Evolutionary conservation across 805 yeast genomes (phyloP), one percentile per base, ranked within the genome.

Genomic region (Clavispora carvajalis): DNA sequence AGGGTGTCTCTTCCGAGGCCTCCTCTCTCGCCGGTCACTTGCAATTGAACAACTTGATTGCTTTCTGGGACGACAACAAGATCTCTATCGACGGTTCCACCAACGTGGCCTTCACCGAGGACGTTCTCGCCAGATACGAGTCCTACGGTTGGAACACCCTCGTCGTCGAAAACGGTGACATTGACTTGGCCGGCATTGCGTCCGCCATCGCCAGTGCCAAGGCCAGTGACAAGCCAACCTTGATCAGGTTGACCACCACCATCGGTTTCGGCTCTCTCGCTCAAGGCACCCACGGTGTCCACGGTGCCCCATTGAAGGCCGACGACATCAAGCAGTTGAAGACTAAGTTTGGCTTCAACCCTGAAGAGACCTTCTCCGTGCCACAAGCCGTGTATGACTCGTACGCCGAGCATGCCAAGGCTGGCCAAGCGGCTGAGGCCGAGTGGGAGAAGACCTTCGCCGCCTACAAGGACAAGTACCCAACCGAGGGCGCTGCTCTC

Each of bases 71-170:
- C 65, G 96, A 89, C 74, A 91, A 91, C 82, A 82, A 82, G 63
- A 90, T 91, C 76, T 84, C 98, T 57, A 91, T 91, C 63, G 99
- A 91, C 65, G 99, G 99, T 75, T 72, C 76, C 69, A 91, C 95
- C 59, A 73, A 78, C 49, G 80, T 81, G 46, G 87, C 97, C 45
- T 90, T 91, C 79, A 87, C 96, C 49, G 98, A 91, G 74, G 86
- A 91, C 62, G 97, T 91, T 40, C 60, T 75, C 53, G 75, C 73
- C 63, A 81, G 97, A 71, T 83, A 85, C 65, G 82, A 82, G 73
- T 76, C 96, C 43, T 93, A 91, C 69, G 97, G 96, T 54, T 91
- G 98, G 98, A 84, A 91, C 72, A 77, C 83, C 30, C 46, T 85
- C 49, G 71, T 76, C 66, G 90, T 93, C 54, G 66, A 73, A 53